Conservation (phyloP, 495 filamentous ascomycete species). For the Penicillium arizonense region DNA sequence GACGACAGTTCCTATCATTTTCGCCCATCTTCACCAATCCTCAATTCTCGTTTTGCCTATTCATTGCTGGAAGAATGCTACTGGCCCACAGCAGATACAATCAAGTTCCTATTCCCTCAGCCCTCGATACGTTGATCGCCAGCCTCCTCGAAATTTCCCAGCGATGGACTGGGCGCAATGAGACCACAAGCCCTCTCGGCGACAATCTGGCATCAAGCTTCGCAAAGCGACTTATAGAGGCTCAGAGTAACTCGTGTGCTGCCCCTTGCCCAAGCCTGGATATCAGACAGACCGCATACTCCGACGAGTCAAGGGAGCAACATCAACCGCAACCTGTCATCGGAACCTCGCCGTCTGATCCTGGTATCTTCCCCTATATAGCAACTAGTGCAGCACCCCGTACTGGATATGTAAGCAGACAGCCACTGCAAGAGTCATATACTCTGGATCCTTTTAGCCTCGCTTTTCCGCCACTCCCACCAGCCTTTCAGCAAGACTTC, state of each 20-base stretch:
- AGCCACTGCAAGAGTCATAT: conserved; percentile 10
- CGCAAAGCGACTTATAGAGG: conserved; percentile 27
- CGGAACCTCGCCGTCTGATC: background rate
- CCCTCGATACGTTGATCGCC: conserved; percentile 23
- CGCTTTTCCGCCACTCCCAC: conserved; percentile 35
- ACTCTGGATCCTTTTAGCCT: conserved; percentile 24
- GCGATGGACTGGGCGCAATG: conserved; percentile 27
- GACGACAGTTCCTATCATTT: conserved; percentile 16
- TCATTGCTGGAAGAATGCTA: conserved; percentile 31
- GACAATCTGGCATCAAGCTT: conserved; percentile 36
- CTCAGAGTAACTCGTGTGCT: conserved; percentile 18
- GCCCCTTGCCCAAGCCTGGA: conserved; percentile 20
- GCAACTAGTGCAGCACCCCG: too few species aligned
- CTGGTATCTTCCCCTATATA: too few species aligned
- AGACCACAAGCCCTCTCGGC: background rate
- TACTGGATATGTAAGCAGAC: conserved; percentile 2
- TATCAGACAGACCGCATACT: conserved; percentile 36
- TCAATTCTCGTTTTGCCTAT: conserved; percentile 27
- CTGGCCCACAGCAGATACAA: conserved; percentile 29
- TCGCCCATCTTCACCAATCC: conserved; percentile 20
- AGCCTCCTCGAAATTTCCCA: conserved; percentile 32
- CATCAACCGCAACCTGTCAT: background rate
- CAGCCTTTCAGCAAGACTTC: conserved; percentile 29
- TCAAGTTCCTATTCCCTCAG: conserved; percentile 13
- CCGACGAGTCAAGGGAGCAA: conserved; percentile 20